Evolutionary conservation across 495 filamentous ascomycete species (phyloP), one percentile per base, ranked within the genome.

Genomic region (Sabuloglossum arenarium): DNA sequence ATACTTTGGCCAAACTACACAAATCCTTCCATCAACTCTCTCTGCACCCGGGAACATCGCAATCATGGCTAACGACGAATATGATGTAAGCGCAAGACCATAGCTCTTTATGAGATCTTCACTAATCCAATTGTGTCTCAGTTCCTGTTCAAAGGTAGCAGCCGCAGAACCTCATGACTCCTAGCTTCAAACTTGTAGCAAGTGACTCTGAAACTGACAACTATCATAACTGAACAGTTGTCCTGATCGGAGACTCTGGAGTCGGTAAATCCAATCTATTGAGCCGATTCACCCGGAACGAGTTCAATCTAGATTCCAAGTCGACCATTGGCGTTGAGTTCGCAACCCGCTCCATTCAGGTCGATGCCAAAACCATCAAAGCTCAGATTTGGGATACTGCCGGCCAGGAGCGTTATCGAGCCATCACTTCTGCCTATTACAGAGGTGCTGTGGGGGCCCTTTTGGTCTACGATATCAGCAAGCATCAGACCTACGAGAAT

Each of bases 351-450:
- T 95, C 88, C 59, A 97, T 99, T 72, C 91, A 97, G 71, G 93
- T 99, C 65, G 93, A 99, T 72, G 81, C 84, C 63, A 99, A 99
- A 78, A 99, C 91, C 62, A 99, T 99, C 82, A 99, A 99, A 77
- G 91, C 91, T 64, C 91, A 99, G 76, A 99, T 99, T 67, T 99
- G 93, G 93, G 93, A 99, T 75, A 99, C 93, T 56, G 93, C 93
- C 54, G 93, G 93, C 64, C 93, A 99, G 73, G 93, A 99, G 72
- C 81, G 93, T 65, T 99, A 97, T 72, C 86, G 93, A 66, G 91
- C 93, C 68, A 97, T 99, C 68, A 99, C 93, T 59, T 95, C 89
- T 54, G 91, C 93, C 54, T 99, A 99, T 75, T 99, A 97, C 70
- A 81, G 93, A 61, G 93, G 93, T 62, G 93, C 93, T 29, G 93